These are phyloP conservation scores for Teratosphaeria viscida DNA, from an alignment of 2,329 filamentous ascomycete genomes.

Conservation along the genomic window DNA sequence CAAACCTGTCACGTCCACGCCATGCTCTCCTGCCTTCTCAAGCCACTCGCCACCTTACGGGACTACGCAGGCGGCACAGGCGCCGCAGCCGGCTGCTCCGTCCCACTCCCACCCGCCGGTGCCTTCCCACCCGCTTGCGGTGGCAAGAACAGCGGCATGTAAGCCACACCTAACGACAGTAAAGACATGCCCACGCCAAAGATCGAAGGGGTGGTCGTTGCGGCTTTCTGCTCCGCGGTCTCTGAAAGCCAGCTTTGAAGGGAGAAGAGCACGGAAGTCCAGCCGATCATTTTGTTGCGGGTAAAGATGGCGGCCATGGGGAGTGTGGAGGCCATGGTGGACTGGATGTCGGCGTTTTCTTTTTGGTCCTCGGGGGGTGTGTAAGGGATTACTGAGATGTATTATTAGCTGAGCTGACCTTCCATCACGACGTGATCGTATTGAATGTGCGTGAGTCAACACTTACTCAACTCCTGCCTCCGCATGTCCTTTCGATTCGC, in stretches of 20 bases:
- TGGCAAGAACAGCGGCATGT: constrained; percentile 4
- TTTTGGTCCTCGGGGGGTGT: constrained; percentile 61
- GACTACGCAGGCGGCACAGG: background rate
- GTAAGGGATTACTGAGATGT: constrained; percentile 70
- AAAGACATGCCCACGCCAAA: constrained; percentile 69
- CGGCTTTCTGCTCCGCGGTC: constrained; percentile 56
- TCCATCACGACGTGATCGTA: background rate
- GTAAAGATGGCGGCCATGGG: constrained; percentile 96
- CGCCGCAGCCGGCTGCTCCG: background rate
- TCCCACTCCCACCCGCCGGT: background rate
- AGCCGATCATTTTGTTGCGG: constrained; percentile 49
- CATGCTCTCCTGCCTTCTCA: background rate
- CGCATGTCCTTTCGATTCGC: constrained; percentile 66
- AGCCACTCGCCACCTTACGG: background rate
- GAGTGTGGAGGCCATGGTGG: constrained; percentile 65
- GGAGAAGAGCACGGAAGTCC: constrained; percentile 63
- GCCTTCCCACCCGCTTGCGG: background rate
- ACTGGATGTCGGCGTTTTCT: constrained; percentile 57
- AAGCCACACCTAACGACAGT: constrained; percentile 33
- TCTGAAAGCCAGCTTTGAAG: constrained; percentile 69
- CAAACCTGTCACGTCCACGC: background rate
- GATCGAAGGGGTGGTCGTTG: constrained; percentile 56
- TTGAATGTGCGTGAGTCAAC: too few relatives aligned
- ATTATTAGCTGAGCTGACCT: background rate
- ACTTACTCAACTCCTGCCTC: constrained; percentile 59